Conservation (phyloP, 2,329 filamentous ascomycete species). For the Bipolaris gigantea region DNA sequence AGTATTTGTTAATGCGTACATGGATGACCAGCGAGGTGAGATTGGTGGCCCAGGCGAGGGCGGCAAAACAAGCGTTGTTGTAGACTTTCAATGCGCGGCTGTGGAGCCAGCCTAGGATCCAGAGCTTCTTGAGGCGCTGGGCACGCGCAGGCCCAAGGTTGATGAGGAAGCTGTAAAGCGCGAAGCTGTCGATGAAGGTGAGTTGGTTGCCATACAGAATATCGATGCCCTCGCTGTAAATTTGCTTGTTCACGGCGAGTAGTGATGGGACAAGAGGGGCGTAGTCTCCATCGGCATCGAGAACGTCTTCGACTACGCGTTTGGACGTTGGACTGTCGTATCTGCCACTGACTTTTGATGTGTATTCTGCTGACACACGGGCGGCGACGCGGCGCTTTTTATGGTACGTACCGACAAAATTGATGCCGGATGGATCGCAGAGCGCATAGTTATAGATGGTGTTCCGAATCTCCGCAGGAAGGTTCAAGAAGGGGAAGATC, state of each 20-base stretch:
- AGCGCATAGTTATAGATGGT: constrained; percentile 39
- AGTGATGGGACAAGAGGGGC: constrained; percentile 27
- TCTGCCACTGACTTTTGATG: background rate
- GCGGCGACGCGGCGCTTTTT: constrained; percentile 35
- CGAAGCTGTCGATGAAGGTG: constrained; percentile 28
- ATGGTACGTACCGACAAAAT: constrained; percentile 26
- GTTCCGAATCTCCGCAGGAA: constrained; percentile 42
- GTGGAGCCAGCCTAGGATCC: constrained; percentile 28
- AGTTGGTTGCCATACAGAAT: constrained; percentile 39
- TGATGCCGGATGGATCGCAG: constrained; percentile 29
- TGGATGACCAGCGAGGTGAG: constrained; percentile 32
- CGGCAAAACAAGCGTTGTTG: constrained; percentile 40
- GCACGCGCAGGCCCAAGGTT: constrained; percentile 32
- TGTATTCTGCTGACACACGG: constrained; percentile 18
- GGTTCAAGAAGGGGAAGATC: constrained; percentile 39
- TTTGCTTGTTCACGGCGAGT: constrained; percentile 35
- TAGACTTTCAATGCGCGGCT: constrained; percentile 34
- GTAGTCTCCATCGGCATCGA: background rate
- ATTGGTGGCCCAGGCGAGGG: constrained; percentile 34
- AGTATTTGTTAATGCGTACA: constrained; percentile 7
- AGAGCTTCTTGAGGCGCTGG: constrained; percentile 28
- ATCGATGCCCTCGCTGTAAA: constrained; percentile 28
- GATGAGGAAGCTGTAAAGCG: constrained; percentile 39
- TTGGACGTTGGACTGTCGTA: too few relatives aligned
- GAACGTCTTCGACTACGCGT: background rate